phyloP scores from a whole-genome alignment of 441 rosid species.

The Sinapis alba region DNA sequence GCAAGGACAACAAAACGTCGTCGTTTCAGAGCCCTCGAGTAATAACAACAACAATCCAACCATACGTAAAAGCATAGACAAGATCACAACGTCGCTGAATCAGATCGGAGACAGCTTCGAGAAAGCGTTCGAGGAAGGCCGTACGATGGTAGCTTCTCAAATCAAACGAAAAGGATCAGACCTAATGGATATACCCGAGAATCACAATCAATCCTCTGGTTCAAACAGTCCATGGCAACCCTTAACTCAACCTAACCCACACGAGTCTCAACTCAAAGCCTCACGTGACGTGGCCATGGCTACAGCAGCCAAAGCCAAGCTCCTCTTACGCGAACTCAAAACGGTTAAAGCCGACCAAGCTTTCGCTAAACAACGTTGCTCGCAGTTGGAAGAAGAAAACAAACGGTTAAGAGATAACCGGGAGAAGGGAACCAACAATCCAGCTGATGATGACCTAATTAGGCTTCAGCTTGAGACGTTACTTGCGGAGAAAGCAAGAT shows the following conservation, averaged over 20 bases:
- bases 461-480: slow-evolving; percentile 94
- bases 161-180: slow-evolving; percentile 76
- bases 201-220: slow-evolving; percentile 45
- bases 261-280: slow-evolving; percentile 92
- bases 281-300: slow-evolving; percentile 99
- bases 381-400: slow-evolving; percentile 94
- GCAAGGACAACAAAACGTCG: not conserved
- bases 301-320: slow-evolving; percentile 98
- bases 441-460: slow-evolving; percentile 91
- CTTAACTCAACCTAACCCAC: slow-evolving; percentile 52
- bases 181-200: slow-evolving; percentile 47
- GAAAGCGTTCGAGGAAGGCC: slow-evolving; percentile 89
- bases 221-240: slow-evolving; percentile 50
- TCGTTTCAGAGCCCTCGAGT: slow-evolving; percentile 20
- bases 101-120: slow-evolving; percentile 89
- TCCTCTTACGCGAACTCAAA: slow-evolving; percentile 88
- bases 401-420: slow-evolving; percentile 81
- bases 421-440: slow-evolving; percentile 68
- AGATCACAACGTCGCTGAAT: slow-evolving; percentile 73
- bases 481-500: slow-evolving; percentile 91
- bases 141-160: slow-evolving; percentile 72
- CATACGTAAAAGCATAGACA: slow-evolving; percentile 75
- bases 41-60: slow-evolving; percentile 52
- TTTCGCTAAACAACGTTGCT: slow-evolving; percentile 80
- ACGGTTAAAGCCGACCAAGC: slow-evolving; percentile 95